These are phyloP conservation scores for Tetradesmus obliquus DNA, from an alignment of 139 green algal species.

Conservation along the genomic window DNA sequence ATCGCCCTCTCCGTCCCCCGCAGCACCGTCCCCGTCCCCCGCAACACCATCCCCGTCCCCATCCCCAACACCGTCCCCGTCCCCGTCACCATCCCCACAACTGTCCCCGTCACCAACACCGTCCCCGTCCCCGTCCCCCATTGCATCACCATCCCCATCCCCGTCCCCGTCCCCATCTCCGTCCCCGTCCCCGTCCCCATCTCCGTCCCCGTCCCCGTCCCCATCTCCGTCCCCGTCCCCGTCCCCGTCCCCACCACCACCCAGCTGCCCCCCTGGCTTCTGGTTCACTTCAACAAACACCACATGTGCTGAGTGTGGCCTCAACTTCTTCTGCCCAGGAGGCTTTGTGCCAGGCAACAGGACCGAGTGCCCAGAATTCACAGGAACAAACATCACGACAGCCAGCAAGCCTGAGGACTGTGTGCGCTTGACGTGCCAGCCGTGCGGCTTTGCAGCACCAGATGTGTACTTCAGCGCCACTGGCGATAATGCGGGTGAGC, in stretches of 20 bases:
- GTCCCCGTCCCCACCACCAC: background rate
- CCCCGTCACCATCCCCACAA: background rate
- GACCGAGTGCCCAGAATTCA: background rate
- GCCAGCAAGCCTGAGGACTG: background rate
- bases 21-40: background rate
- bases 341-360: background rate
- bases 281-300: background rate
- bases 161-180: background rate
- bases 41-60: background rate
- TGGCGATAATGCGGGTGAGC: background rate
- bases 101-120: background rate
- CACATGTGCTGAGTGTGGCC: background rate
- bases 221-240: background rate
- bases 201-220: background rate
- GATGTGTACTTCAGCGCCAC: background rate
- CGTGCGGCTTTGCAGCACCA: background rate
- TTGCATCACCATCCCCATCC: background rate
- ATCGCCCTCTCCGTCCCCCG: background rate
- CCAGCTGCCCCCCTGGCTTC: background rate
- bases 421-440: background rate
- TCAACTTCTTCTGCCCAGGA: background rate
- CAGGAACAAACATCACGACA: background rate
- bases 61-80: background rate
- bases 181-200: background rate
- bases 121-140: background rate